phyloP scores from a whole-genome alignment of 2,329 filamentous ascomycete genomes.

The Cyanodermella asteris region DNA sequence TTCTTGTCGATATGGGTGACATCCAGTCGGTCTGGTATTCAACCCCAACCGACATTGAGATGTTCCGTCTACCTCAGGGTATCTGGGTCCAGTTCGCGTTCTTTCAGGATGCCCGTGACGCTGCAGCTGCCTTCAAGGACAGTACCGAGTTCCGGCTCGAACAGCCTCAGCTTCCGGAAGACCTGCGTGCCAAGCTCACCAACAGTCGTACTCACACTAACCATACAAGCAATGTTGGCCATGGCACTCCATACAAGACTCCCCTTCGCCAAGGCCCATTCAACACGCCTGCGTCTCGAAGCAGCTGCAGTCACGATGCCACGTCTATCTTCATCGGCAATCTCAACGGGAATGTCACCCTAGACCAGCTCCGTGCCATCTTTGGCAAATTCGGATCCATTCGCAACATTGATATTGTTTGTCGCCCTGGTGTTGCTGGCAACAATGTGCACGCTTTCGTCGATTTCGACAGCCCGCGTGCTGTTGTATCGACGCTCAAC shows the following conservation, averaged over 20 bases:
- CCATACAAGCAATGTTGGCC: not conserved
- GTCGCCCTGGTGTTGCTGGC: conserved; percentile 11
- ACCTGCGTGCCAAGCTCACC: conserved; percentile 8
- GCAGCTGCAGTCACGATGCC: no score
- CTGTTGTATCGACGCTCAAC: no score
- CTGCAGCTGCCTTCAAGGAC: conserved; percentile 11
- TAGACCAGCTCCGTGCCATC: conserved; percentile 17
- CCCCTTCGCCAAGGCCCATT: conserved; percentile 2
- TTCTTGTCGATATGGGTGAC: conserved; percentile 8
- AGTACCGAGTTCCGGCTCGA: conserved; percentile 9
- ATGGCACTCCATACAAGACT: conserved; percentile 2
- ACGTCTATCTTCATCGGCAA: conserved; percentile 28
- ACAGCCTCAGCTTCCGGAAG: conserved; percentile 10
- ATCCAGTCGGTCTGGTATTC: conserved; percentile 10
- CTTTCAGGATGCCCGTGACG: conserved; percentile 11
- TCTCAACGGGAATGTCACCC: conserved; percentile 18
- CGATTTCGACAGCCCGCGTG: no score
- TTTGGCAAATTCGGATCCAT: conserved; percentile 20
- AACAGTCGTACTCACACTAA: conserved; percentile 2
- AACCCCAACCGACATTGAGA: conserved; percentile 9
- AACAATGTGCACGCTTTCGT: not conserved
- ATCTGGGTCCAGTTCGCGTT: conserved; percentile 11
- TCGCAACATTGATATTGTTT: conserved; percentile 13
- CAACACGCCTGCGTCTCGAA: no score
- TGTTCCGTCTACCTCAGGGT: conserved; percentile 12